Conservation (phyloP, 495 filamentous ascomycete genomes). For the Cudoniella acicularis region DNA sequence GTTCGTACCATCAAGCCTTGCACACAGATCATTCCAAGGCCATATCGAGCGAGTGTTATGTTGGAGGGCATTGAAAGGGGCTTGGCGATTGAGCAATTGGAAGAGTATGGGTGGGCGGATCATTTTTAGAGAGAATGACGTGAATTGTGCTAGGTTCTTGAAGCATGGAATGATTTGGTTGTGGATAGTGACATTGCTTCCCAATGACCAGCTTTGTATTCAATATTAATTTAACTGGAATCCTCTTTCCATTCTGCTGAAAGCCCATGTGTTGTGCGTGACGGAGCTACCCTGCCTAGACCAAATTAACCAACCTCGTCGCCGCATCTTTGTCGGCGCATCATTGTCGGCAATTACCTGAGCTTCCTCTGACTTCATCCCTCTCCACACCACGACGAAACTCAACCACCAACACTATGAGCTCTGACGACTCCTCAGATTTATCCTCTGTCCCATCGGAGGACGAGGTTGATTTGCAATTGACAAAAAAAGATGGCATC, state of each 20-base stretch:
- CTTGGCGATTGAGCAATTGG: neutral
- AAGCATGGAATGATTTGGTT: neutral
- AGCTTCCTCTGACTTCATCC: slow-evolving; percentile 20
- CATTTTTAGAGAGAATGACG: neutral
- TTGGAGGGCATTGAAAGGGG: neutral
- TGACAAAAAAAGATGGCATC: slow-evolving; percentile 46
- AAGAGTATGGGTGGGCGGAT: neutral
- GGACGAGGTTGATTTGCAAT: slow-evolving; percentile 47
- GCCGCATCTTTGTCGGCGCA: slow-evolving; percentile 8
- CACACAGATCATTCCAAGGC: too few relatives aligned
- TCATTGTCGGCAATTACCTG: slow-evolving; percentile 14
- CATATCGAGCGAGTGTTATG: neutral
- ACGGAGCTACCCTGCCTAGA: slow-evolving; percentile 16
- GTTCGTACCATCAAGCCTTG: too few relatives aligned
- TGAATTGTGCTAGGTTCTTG: neutral
- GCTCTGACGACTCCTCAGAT: slow-evolving; percentile 52
- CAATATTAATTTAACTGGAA: neutral
- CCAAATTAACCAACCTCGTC: slow-evolving; percentile 12
- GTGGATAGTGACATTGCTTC: neutral
- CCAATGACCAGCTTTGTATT: neutral
- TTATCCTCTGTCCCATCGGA: slow-evolving; percentile 51
- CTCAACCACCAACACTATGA: slow-evolving; percentile 28
- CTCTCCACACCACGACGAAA: slow-evolving; percentile 10
- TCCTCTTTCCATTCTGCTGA: too few relatives aligned
- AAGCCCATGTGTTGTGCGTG: slow-evolving; percentile 17